Percentiles rank a stretch among this genome's conserved stretches.
Evolutionary conservation across 495 filamentous ascomycete species (phyloP).

Genomic region (Thermothielavioides terrestris): DNA sequence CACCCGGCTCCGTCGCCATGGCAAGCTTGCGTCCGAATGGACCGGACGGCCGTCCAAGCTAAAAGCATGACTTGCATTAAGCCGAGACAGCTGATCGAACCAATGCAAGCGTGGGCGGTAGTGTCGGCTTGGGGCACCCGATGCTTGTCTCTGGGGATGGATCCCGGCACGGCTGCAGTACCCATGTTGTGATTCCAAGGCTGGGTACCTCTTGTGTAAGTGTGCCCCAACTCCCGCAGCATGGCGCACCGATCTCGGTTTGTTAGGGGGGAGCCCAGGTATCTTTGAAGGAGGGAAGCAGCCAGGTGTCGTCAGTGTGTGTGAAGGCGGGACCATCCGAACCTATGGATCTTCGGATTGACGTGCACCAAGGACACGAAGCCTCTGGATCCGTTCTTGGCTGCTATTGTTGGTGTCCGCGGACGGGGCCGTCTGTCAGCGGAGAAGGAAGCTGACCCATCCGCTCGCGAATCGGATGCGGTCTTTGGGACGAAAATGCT

Average conservation of each 20-base stretch:
- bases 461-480: constrained; percentile 10
- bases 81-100: not conserved
- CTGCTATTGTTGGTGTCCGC: constrained; percentile 4
- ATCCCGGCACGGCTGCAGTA: not conserved
- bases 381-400: constrained; percentile 4
- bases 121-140: not conserved
- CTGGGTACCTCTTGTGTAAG: too few relatives aligned
- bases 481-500: not conserved
- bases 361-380: not conserved
- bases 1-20: not conserved
- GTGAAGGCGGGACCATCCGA: not conserved
- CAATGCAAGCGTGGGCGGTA: not conserved
- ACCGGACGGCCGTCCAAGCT: not conserved
- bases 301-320: not conserved
- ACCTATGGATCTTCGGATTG: too few relatives aligned
- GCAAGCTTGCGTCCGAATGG: constrained; percentile 4
- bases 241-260: too few relatives aligned
- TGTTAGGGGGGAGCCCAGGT: too few relatives aligned
- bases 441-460: too few relatives aligned
- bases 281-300: too few relatives aligned
- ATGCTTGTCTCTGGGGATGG: not conserved
- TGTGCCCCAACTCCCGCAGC: too few relatives aligned
- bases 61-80: constrained; percentile 7
- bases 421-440: not conserved
- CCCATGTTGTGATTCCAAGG: too few relatives aligned